Evolutionary conservation across 805 yeast genomes (phyloP), one percentile per base, ranked within the genome.

Genomic region (Saturnispora quitensis): DNA sequence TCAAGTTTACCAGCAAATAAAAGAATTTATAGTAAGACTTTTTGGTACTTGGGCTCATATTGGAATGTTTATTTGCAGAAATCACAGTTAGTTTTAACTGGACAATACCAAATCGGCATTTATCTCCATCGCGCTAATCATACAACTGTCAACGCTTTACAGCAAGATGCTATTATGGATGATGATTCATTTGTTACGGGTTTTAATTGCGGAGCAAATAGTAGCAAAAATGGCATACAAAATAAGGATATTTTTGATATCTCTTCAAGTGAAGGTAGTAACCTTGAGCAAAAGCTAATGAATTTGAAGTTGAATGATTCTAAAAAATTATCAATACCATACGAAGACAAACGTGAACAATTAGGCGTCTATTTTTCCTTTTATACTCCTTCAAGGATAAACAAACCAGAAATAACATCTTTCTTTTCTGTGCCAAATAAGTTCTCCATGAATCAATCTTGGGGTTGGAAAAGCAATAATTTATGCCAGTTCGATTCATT

Each of bases 11-110:
- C 67, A 15, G 68, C 73, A 1, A 77, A 72, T 17, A 73, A 71
- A 56, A 63, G 82, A 42, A 74, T 75, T 1, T 78, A 78, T 56
- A 74, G 78, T 9, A 71, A 73, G 53, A 72, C 80, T 0, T 66
- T 76, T 34, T 78, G 82, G 81, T 78, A 77, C 58, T 81, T 81
- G n/a, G 83, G 83, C 0, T 76, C 82, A 10, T 76, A 73, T 56
- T 78, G 83, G 83, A 77, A 76, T 55, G 61, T 78, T 8, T 78
- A 78, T 58, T 64, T 77, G 33, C 82, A 78, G 53, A 78, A 76
- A 56, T 72, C 65, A 44, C 62, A 60, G 25, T 61, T 73, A 38
- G 66, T 68, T 22, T 63, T 66, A 44, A 71, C 71, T 52, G 67
- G 70, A 51, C 70, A 74, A 3, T 71, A 61, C 53, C 82, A 78